Conservation (phyloP, 2,329 filamentous ascomycete species). For the Trichoderma citrinoviride region DNA sequence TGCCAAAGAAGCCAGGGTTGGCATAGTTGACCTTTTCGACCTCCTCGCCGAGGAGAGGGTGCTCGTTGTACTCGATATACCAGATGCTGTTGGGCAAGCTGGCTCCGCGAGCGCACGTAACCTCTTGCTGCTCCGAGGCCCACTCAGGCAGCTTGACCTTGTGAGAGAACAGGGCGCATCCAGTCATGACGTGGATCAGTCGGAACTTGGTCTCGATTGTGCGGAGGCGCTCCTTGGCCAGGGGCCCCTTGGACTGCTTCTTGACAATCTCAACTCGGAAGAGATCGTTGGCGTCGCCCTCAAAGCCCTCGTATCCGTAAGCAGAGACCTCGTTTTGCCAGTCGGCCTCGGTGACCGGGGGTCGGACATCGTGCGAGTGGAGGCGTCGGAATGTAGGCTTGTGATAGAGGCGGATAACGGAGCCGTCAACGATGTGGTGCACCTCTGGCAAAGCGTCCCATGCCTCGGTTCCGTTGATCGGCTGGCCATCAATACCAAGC, state of each 20-base stretch:
- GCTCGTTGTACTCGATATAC: conserved; percentile 91
- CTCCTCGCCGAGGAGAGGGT: conserved; percentile 69
- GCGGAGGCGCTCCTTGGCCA: conserved; percentile 79
- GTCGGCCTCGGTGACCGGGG: conserved; percentile 80
- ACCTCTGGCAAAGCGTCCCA: conserved; percentile 74
- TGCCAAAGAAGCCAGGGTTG: conserved; percentile 91
- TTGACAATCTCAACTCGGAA: conserved; percentile 96
- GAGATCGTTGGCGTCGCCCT: conserved; percentile 92
- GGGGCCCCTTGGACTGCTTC: conserved; percentile 73
- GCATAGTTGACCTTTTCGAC: conserved; percentile 96
- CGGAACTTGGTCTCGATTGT: conserved; percentile 97
- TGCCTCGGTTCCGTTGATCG: conserved; percentile 75
- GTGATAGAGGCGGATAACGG: conserved; percentile 81
- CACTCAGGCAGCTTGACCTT: conserved; percentile 98
- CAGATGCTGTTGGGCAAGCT: conserved; percentile 95
- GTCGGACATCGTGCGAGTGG: conserved; percentile 92
- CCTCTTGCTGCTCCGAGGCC: conserved; percentile 97
- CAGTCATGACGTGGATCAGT: conserved; percentile 94
- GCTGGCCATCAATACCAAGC: conserved; percentile 68
- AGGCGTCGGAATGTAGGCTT: conserved; percentile 78
- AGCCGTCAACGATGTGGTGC: conserved; percentile 72
- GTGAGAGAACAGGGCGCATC: conserved; percentile 94
- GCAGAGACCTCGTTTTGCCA: conserved; percentile 97
- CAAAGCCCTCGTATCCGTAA: conserved; percentile 95
- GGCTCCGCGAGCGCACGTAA: conserved; percentile 90